These are phyloP conservation scores for Pichia sp. DNA, from an alignment of 1,139 yeast genomes.

Conservation along the genomic window DNA sequence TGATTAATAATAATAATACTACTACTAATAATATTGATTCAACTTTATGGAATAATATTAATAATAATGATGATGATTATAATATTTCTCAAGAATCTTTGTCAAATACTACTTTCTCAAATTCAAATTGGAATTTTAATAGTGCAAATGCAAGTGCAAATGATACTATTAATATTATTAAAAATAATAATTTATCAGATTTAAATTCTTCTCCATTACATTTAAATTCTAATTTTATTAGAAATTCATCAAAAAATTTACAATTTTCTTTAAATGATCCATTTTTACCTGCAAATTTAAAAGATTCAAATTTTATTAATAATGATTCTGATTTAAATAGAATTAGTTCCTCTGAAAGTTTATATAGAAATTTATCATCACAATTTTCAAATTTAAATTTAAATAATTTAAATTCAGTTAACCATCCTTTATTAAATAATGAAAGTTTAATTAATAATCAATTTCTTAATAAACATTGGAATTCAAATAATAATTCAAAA, in stretches of 20 bases:
- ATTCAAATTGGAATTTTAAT: slow-evolving; percentile 6
- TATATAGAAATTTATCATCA: background rate
- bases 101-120: slow-evolving; percentile 1
- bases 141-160: too few relatives aligned
- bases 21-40: background rate
- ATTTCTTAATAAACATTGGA: slow-evolving; percentile 2
- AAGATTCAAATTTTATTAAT: background rate
- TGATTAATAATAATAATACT: background rate
- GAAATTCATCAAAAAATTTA: slow-evolving; percentile 2
- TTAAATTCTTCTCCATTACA: slow-evolving; percentile 6
- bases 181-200: slow-evolving; percentile 1
- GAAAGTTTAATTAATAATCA: slow-evolving; percentile 11
- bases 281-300: slow-evolving; percentile 8
- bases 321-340: background rate
- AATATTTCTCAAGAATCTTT: slow-evolving; percentile 1
- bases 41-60: background rate
- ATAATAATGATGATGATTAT: too few relatives aligned
- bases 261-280: slow-evolving; percentile 10
- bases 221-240: background rate
- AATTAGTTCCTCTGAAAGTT: background rate
- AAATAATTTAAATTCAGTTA: too few relatives aligned
- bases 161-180: too few relatives aligned
- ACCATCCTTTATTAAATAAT: slow-evolving; percentile 1
- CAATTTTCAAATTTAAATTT: background rate
- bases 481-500: background rate